Evolutionary conservation across 768 basidiomycete genomes (phyloP).

Genomic region (Lactifluus volemus): DNA sequence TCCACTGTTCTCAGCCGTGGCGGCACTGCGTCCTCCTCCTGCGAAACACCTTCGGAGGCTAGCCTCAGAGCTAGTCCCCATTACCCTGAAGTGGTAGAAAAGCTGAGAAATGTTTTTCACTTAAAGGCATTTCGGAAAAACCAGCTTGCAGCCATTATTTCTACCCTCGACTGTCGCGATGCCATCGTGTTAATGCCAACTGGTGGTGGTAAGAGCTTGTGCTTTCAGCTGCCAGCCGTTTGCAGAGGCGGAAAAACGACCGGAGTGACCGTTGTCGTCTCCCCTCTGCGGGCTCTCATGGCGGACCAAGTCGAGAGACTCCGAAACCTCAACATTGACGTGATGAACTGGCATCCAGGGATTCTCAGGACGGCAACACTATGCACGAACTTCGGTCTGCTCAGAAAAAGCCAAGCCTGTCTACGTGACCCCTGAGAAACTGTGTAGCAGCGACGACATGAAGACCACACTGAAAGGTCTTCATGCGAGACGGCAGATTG

Average conservation of each 20-base stretch:
- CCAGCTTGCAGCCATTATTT: slow-evolving; percentile 80
- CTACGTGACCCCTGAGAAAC: slow-evolving; percentile 89
- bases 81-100: slow-evolving; percentile 43
- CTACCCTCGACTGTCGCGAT: slow-evolving; percentile 70
- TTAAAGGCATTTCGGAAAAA: slow-evolving; percentile 66
- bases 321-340: slow-evolving; percentile 54
- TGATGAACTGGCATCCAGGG: slow-evolving; percentile 36
- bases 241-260: slow-evolving; percentile 59
- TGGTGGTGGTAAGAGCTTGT: slow-evolving; percentile 85
- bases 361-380: slow-evolving; percentile 25
- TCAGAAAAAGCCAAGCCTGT: slow-evolving; percentile 53
- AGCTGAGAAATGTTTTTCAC: slow-evolving; percentile 51
- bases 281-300: slow-evolving; percentile 84
- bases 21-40: neutral
- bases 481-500: slow-evolving; percentile 49
- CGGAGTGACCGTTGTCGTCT: slow-evolving; percentile 85
- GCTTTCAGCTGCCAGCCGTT: slow-evolving; percentile 86
- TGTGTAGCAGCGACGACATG: slow-evolving; percentile 53
- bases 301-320: slow-evolving; percentile 77
- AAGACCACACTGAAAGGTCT: slow-evolving; percentile 49
- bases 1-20: neutral
- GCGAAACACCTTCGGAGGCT: neutral
- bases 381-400: slow-evolving; percentile 39
- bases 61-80: slow-evolving; percentile 22
- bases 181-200: slow-evolving; percentile 97